A percentile compares a stretch with the other conserved stretches of the same genome.
phyloP scores from a whole-genome alignment of 169 alveolate species.

The Plasmodium coatneyi region DNA sequence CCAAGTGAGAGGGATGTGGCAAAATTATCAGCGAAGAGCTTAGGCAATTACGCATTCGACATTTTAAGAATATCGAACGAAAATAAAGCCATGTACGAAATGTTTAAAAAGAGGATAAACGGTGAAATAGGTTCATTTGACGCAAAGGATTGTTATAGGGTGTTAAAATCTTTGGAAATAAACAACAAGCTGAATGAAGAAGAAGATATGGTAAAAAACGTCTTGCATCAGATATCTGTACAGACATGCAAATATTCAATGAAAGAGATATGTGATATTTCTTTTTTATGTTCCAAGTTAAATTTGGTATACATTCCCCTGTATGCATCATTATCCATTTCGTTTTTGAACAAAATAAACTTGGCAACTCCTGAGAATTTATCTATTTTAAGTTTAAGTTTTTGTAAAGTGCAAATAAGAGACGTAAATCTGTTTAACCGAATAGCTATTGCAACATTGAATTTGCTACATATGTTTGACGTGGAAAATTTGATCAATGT shows the following conservation, averaged over 20 bases:
- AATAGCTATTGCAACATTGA: slow-evolving; percentile 56
- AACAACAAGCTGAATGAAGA: slow-evolving; percentile 40
- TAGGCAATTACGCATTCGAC: slow-evolving; percentile 60
- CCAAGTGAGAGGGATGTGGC: slow-evolving; percentile 18
- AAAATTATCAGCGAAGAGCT: slow-evolving; percentile 54
- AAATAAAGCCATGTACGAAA: slow-evolving; percentile 43
- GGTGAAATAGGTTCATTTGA: slow-evolving; percentile 32
- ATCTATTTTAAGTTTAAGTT: slow-evolving; percentile 61
- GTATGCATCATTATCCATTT: slow-evolving; percentile 61
- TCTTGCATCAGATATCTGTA: slow-evolving; percentile 26
- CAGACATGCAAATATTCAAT: slow-evolving; percentile 58
- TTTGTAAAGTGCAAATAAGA: slow-evolving; percentile 65
- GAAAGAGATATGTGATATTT: slow-evolving; percentile 73
- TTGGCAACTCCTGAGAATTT: slow-evolving; percentile 55
- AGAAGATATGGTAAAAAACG: slow-evolving; percentile 36
- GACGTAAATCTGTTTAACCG: slow-evolving; percentile 64
- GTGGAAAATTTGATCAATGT: slow-evolving; percentile 58
- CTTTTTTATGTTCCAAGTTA: slow-evolving; percentile 63
- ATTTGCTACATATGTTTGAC: slow-evolving; percentile 35
- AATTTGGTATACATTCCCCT: slow-evolving; percentile 47
- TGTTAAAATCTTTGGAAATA: slow-evolving; percentile 64
- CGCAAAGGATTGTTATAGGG: slow-evolving; percentile 70
- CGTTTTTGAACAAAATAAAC: slow-evolving; percentile 63
- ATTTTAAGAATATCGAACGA: slow-evolving; percentile 43
- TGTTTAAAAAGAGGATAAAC: slow-evolving; percentile 12